These are phyloP conservation scores for Cryphonectria radicalis DNA, from an alignment of 2,329 filamentous ascomycete species.

Conservation along the genomic window DNA sequence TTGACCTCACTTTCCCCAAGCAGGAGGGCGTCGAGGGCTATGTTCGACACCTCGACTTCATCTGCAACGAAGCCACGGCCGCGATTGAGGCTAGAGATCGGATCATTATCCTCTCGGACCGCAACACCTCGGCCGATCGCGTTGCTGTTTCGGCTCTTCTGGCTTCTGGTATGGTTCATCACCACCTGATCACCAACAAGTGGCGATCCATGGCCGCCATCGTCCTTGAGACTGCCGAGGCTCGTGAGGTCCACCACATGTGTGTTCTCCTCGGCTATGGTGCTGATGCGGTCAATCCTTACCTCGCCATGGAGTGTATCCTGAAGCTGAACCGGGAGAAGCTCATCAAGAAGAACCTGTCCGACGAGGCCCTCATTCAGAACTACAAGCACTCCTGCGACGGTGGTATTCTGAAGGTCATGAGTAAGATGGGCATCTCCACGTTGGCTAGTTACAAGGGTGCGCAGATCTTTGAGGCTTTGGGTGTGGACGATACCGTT, in stretches of 20 bases:
- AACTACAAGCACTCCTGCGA: conserved; percentile 98
- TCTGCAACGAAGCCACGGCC: conserved; percentile 82
- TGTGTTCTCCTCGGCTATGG: conserved; percentile 96
- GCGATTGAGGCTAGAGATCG: conserved; percentile 84
- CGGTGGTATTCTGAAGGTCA: conserved; percentile 95
- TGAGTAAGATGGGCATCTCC: conserved; percentile 99
- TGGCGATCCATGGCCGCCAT: conserved; percentile 89
- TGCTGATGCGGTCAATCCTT: conserved; percentile 92
- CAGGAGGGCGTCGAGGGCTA: conserved; percentile 81
- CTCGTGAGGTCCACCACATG: conserved; percentile 98
- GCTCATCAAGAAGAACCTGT: conserved; percentile 87
- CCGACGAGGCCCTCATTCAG: conserved; percentile 79
- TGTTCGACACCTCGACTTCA: conserved; percentile 82
- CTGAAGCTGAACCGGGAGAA: conserved; percentile 94
- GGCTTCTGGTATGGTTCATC: conserved; percentile 91
- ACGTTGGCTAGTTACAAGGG: conserved; percentile 96
- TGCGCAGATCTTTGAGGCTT: conserved; percentile 95
- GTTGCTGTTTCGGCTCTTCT: conserved; percentile 85
- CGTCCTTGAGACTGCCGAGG: conserved; percentile 90
- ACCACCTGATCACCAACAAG: conserved; percentile 93
- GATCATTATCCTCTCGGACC: conserved; percentile 87
- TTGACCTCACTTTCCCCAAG: conserved; percentile 94
- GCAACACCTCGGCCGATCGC: conserved; percentile 79
- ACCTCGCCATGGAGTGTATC: conserved; percentile 94
- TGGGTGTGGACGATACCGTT: conserved; percentile 89